A percentile compares a stretch with the other conserved stretches of the same genome.
Evolutionary conservation across 225 moss, liverwort and hornwort species (phyloP).

Genomic region (Rhytidiadelphus loreus): DNA sequence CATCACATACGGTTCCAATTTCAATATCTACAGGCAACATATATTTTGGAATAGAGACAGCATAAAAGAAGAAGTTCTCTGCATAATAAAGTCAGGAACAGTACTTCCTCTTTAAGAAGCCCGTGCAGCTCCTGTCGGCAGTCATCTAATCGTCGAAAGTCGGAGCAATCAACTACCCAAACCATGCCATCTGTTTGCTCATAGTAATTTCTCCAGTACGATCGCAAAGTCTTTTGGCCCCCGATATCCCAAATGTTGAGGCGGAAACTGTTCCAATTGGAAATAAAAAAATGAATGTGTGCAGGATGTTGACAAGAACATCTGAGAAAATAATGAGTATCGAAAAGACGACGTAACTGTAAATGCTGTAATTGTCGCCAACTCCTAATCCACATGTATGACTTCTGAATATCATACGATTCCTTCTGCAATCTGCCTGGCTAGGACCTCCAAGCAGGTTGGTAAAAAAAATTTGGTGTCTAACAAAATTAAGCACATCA

Average conservation of each 20-base stretch:
- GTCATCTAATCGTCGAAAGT: constrained; percentile 76
- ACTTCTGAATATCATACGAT: neutral
- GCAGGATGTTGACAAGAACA: neutral
- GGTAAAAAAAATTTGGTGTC: neutral
- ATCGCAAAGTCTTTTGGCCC: constrained; percentile 87
- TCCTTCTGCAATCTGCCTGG: neutral
- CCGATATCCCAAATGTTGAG: constrained; percentile 99
- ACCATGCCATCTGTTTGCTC: constrained; percentile 99
- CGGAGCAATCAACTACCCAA: constrained; percentile 97
- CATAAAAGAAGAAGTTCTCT: neutral
- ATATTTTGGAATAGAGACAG: neutral
- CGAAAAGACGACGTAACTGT: neutral
- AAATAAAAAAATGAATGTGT: neutral
- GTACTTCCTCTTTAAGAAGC: constrained; percentile 85
- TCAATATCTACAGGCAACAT: neutral
- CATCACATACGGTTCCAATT: neutral
- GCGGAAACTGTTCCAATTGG: constrained; percentile 52
- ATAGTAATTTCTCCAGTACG: constrained; percentile 98
- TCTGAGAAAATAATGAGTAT: neutral
- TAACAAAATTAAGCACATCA: neutral
- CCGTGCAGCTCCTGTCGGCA: constrained; percentile 89
- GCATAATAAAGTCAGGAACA: neutral
- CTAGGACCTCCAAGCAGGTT: neutral
- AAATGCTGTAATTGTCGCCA: neutral
- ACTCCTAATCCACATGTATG: neutral